Evolutionary conservation across 1,284 basidiomycete genomes (phyloP), one percentile per base, ranked within the genome.

Genomic region (Moniliophthora roreri): DNA sequence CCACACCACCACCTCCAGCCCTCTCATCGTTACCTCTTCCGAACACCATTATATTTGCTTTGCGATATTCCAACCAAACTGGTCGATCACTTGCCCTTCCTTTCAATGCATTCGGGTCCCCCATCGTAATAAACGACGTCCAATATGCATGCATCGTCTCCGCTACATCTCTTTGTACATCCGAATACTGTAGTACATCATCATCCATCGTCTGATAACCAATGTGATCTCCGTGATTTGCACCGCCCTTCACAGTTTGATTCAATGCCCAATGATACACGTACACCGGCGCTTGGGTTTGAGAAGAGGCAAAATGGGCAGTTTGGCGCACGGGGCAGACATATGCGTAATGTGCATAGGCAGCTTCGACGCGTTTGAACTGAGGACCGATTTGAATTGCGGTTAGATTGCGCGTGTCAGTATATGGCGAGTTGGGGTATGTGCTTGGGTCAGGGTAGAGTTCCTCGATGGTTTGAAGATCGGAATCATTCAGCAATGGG

Each of bases 191-290:
- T 7, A 46, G 18, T 13, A 46, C 23, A 32, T 46, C 44, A n/a
- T 46, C 11, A n/a, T 46, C 16, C 44, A 46, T 46, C 5, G 44
- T 46, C 18, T 46, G 44, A 46, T 46, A 46, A 11, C 18, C 23
- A 15, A 46, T 46, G n/a, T 46, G 44, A n/a, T 46, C 44, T 3
- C 44, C 44, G 18, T 46, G 44, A 46, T 46, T 46, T 32, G 44
- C 44, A 15, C 44, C 44, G 15, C 21, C 32, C 44, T 23, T 46
- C 20, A 46, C 44, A 8, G 44, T 46, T 23, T 46, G 20, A 32
- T 46, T 46, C 5, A 46, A 24, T n/a, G 44, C 44, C 44, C 44
- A 46, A 15, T 46, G 44, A 15, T 46, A 46, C 9, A 46, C 8
- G 32, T 46, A 46, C 11, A 46, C 44, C 24, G 44, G 24, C 28